Evolutionary conservation across 768 basidiomycete genomes (phyloP).

Genomic region (Imleria badia): DNA sequence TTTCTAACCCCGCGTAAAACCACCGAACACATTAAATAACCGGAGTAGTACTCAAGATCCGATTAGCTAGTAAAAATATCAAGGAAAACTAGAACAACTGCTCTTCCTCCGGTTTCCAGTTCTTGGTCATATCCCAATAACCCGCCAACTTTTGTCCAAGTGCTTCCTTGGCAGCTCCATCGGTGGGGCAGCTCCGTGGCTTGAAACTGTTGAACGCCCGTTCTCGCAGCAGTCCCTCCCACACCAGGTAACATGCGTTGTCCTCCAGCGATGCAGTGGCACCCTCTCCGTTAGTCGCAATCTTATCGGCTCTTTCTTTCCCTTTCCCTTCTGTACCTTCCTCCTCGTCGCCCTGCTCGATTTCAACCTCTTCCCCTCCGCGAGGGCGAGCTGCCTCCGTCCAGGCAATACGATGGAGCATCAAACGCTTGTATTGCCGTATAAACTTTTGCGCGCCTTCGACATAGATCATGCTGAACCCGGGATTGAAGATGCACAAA

Average conservation of each 20-base stretch:
- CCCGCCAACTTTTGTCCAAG: slow-evolving; percentile 83
- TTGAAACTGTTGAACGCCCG: slow-evolving; percentile 78
- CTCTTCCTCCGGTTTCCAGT: slow-evolving; percentile 82
- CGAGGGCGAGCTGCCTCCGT: slow-evolving; percentile 85
- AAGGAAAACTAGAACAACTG: slow-evolving; percentile 52
- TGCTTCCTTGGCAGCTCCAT: slow-evolving; percentile 80
- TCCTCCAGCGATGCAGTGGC: slow-evolving; percentile 65
- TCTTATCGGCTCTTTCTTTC: slow-evolving; percentile 36
- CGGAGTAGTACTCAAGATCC: neutral
- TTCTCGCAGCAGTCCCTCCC: slow-evolving; percentile 90
- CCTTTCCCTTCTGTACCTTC: slow-evolving; percentile 32
- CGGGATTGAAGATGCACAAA: slow-evolving; percentile 85
- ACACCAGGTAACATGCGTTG: slow-evolving; percentile 87
- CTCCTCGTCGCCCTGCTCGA: slow-evolving; percentile 52
- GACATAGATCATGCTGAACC: slow-evolving; percentile 89
- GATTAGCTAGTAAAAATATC: neutral
- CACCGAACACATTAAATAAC: neutral
- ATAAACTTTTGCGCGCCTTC: slow-evolving; percentile 89
- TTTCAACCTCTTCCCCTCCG: slow-evolving; percentile 68
- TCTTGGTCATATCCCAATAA: slow-evolving; percentile 95
- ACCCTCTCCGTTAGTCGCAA: slow-evolving; percentile 5
- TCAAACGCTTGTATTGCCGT: slow-evolving; percentile 82
- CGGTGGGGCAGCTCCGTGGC: slow-evolving; percentile 80
- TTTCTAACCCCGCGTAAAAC: slow-evolving; percentile 5
- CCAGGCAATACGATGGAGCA: slow-evolving; percentile 90